Evolutionary conservation across 2,329 filamentous ascomycete species (phyloP).

Genomic region (Stagonosporopsis cucurbitacearum): DNA sequence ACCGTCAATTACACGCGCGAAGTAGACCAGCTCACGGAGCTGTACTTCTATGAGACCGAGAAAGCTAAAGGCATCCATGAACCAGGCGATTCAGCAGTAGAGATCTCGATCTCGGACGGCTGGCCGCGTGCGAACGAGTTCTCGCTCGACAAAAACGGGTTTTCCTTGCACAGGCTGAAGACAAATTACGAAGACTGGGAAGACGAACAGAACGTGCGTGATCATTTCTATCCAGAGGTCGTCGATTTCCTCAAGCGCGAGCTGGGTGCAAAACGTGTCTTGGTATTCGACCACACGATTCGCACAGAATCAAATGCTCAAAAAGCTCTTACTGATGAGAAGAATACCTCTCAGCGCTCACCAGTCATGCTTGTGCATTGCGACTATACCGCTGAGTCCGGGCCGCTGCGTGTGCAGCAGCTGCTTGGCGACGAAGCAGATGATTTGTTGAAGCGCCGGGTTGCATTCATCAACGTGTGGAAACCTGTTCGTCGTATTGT

Average conservation of each 20-base stretch:
- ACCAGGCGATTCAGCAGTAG: conserved; percentile 49
- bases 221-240: conserved; percentile 55
- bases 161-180: conserved; percentile 53
- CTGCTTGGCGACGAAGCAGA: conserved; percentile 55
- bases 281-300: conserved; percentile 61
- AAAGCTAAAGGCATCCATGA: conserved; percentile 51
- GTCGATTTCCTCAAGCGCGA: conserved; percentile 56
- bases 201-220: conserved; percentile 51
- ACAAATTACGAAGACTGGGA: conserved; percentile 49
- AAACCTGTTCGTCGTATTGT: conserved; percentile 52
- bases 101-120: conserved; percentile 52
- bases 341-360: conserved; percentile 47
- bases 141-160: conserved; percentile 55
- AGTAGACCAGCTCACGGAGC: conserved; percentile 49
- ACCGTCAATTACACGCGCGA: conserved; percentile 57
- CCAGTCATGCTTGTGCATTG: conserved; percentile 61
- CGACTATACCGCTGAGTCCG: conserved; percentile 57
- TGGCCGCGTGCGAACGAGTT: conserved; percentile 54
- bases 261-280: conserved; percentile 52
- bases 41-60: conserved; percentile 52
- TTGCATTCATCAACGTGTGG: conserved; percentile 61
- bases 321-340: conserved; percentile 46
- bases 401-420: conserved; percentile 52
- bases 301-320: conserved; percentile 46
- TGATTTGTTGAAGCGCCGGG: conserved; percentile 52